Conservation (phyloP, 345 rosid genomes). For the Citrus inodora region DNA sequence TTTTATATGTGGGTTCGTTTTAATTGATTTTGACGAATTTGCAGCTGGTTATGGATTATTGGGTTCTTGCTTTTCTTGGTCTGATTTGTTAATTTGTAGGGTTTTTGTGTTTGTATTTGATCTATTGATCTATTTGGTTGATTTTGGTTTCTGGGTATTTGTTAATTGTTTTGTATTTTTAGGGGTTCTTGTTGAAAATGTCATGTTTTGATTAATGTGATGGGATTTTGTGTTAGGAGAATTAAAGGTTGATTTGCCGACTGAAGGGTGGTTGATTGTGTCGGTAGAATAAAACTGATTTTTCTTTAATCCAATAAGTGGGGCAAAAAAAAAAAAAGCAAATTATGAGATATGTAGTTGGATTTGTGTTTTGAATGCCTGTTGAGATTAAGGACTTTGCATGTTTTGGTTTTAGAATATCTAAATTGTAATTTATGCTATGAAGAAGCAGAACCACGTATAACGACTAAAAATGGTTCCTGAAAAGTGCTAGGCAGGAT, state of each 20-base stretch:
- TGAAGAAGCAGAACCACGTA: neutral
- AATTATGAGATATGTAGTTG: neutral
- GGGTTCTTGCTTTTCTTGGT: conserved; percentile 2
- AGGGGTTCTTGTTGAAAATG: neutral
- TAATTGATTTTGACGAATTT: neutral
- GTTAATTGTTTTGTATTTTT: neutral
- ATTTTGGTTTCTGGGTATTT: conserved; percentile 5
- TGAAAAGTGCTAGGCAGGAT: neutral
- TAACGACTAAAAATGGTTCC: neutral
- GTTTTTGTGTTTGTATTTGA: neutral
- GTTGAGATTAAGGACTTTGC: neutral
- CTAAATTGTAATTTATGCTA: neutral
- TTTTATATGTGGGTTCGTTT: neutral
- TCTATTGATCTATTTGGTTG: conserved; percentile 1
- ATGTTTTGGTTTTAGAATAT: neutral
- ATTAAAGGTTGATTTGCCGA: conserved; percentile 9
- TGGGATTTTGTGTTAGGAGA: conserved; percentile 1
- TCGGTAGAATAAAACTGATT: neutral
- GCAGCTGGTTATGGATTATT: neutral
- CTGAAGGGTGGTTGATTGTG: neutral
- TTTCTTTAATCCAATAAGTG: neutral
- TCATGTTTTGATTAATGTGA: neutral
- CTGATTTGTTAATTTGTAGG: conserved; percentile 1
- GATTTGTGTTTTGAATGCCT: neutral
- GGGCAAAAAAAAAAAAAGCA: too few relatives aligned